Evolutionary conservation across 2,329 filamentous ascomycete genomes (phyloP).

Genomic region (Botrytis pseudocinerea): DNA sequence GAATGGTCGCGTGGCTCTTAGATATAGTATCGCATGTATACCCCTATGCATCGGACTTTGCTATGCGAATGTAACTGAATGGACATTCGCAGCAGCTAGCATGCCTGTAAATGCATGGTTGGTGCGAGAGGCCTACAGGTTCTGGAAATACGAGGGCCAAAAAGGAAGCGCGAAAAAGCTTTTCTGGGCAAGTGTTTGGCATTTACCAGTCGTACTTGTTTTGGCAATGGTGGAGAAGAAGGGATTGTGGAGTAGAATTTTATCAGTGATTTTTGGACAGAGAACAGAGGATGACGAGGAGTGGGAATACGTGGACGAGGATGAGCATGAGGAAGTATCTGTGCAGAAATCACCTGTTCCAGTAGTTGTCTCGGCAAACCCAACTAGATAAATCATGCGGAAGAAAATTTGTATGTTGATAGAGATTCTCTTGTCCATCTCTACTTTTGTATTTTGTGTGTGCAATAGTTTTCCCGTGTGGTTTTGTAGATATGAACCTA

Average conservation of each 20-base stretch:
- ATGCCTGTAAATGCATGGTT: slow-evolving; percentile 85
- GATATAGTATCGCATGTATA: slow-evolving; percentile 83
- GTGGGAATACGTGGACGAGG: slow-evolving; percentile 49
- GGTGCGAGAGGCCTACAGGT: slow-evolving; percentile 72
- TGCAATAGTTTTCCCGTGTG: not conserved
- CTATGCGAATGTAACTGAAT: slow-evolving; percentile 78
- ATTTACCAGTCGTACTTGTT: slow-evolving; percentile 85
- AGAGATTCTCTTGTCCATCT: not conserved
- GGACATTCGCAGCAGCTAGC: slow-evolving; percentile 79
- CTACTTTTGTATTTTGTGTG: not conserved
- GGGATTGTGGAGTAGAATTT: slow-evolving; percentile 84
- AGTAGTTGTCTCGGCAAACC: not conserved
- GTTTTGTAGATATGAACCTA: not conserved
- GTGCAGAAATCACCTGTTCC: not conserved
- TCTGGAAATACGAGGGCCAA: slow-evolving; percentile 77
- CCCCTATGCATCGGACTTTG: slow-evolving; percentile 83
- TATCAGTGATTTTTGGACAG: slow-evolving; percentile 64
- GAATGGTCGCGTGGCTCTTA: slow-evolving; percentile 82
- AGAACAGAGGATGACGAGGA: slow-evolving; percentile 56
- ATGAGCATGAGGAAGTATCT: slow-evolving; percentile 23
- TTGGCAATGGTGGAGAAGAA: slow-evolving; percentile 91
- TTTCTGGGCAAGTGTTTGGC: slow-evolving; percentile 99
- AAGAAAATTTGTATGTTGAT: not conserved
- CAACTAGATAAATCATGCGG: not conserved
- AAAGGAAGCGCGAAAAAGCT: slow-evolving; percentile 78